These are phyloP conservation scores for Blastobotrys arbuscula DNA, from an alignment of 1,139 yeast genomes.

Conservation along the genomic window DNA sequence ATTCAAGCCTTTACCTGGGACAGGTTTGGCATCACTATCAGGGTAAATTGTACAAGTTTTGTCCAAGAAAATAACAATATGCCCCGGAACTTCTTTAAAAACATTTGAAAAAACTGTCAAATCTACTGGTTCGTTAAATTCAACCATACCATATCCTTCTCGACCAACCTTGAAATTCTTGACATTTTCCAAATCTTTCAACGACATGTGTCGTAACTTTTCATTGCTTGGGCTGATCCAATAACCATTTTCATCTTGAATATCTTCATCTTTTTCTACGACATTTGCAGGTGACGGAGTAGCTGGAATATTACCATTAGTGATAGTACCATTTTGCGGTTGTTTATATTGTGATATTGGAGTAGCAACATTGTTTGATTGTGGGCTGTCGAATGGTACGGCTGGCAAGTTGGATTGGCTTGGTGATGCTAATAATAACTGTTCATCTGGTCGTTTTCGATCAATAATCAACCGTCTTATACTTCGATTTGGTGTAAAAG, in stretches of 20 bases:
- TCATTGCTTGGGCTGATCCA: conserved; percentile 79
- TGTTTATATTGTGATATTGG: neutral
- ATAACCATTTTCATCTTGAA: conserved; percentile 62
- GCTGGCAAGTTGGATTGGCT: neutral
- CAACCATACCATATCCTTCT: conserved; percentile 67
- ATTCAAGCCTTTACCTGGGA: conserved; percentile 78
- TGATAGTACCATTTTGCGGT: neutral
- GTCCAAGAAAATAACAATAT: conserved; percentile 53
- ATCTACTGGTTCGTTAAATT: conserved; percentile 78
- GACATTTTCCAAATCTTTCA: conserved; percentile 62
- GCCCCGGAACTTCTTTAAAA: conserved; percentile 56
- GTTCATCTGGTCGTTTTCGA: conserved; percentile 31
- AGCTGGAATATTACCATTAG: neutral
- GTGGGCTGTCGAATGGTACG: neutral
- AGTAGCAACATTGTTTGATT: neutral
- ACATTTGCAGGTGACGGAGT: conserved; percentile 12
- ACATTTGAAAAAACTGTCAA: conserved; percentile 55
- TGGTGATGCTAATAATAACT: conserved; percentile 8
- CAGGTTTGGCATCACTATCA: conserved; percentile 55
- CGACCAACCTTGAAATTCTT: conserved; percentile 72
- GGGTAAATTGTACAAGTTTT: conserved; percentile 72
- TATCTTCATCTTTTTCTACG: conserved; percentile 34
- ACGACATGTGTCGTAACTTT: conserved; percentile 52
- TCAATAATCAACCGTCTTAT: conserved; percentile 55
- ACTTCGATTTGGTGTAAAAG: conserved; percentile 60